Conservation (phyloP, 441 rosid genomes). For the Gossypium gossypioides region DNA sequence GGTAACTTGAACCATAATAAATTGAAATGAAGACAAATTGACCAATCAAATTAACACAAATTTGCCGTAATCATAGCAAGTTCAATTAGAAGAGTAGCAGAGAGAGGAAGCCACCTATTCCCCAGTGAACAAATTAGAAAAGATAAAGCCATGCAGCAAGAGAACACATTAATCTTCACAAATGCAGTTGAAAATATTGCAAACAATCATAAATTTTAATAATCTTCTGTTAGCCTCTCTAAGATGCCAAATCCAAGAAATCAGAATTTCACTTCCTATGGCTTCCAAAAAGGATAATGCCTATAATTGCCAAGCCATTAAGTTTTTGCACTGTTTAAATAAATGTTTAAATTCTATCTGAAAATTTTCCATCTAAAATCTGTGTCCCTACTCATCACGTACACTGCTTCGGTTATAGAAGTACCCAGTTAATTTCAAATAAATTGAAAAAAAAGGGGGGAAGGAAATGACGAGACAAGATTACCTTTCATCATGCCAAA, state of each 20-base stretch:
- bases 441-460: background rate
- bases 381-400: background rate
- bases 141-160: background rate
- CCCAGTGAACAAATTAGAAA: background rate
- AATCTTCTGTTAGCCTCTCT: background rate
- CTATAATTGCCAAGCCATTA: background rate
- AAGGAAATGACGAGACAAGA: slow-evolving; percentile 27
- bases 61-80: background rate
- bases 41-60: background rate
- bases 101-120: background rate
- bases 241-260: background rate
- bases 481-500: slow-evolving; percentile 98
- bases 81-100: background rate
- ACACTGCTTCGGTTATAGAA: background rate
- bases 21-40: background rate
- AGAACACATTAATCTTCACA: background rate
- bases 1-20: background rate
- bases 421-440: background rate
- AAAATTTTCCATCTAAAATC: slow-evolving; percentile 3
- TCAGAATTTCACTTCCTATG: background rate
- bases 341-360: background rate
- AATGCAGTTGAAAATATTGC: background rate
- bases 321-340: background rate
- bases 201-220: background rate
- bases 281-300: background rate